Base-by-base conservation (phyloP, 371 early-diverging fungal species). In the Apophysomyces ossiformis region DNA sequence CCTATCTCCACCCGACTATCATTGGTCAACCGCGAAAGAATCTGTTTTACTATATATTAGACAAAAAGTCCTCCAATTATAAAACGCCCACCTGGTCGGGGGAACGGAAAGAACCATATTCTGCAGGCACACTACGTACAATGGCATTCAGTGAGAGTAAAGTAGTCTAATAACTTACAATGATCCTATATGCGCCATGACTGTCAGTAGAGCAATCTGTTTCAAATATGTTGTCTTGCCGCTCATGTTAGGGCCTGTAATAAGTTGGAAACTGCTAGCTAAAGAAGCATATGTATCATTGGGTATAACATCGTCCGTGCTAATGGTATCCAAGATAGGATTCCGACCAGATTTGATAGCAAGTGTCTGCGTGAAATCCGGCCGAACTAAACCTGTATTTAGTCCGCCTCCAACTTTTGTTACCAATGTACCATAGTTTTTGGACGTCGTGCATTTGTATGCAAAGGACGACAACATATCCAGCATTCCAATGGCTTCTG, bases 211-310 rank as follows among this genome's bases (percentile, higher is more conserved):
- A 0, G 95, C 95, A 16, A 97, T 81, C 66, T 96, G 96, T n/a
- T 92, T 87, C 37, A 99, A 69, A 72, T 98, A 99, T 6, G 99
- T 96, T 13, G 95, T 90, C 73, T 98, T 98, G 13, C 98, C 98
- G 60, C 92, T 92, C 99, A 99, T 99, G 73, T 99, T 99, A 1
- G 99, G 95, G 0, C 99, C 99, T 0, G 96, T 97, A 8, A 99
- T 90, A 12, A 99, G 81, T 46, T 95, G 94, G 64, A 99, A 87
- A 16, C 86, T 93, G 16, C 83, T 80, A 0, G 84, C 84, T 2
- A 78, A 69, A 18, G 87, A 82, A 1, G 89, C 88, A 73, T 86
- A 92, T 5, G 89, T 81, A 66, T 96, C 93, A 67, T 97, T 95
- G 0, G 98, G 85, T 0, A 94, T 86, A 35, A 89, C 88, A 5